phyloP scores from a whole-genome alignment of 2,329 filamentous ascomycete genomes.

The Cordyceps javanica region DNA sequence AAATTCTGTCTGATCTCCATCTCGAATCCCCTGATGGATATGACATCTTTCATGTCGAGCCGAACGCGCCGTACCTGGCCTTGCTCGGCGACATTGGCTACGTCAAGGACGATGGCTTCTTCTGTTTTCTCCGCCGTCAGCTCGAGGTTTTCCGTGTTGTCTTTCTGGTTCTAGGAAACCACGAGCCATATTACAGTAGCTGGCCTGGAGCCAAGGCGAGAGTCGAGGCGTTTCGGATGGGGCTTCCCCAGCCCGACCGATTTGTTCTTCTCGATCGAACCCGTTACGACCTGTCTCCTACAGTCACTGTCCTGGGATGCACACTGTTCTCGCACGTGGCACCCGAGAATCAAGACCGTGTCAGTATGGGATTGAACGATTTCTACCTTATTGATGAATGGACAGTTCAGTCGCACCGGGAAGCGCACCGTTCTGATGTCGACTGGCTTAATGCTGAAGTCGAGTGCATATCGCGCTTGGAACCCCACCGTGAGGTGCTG shows the following conservation, averaged over 20 bases:
- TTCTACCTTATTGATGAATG: conserved; percentile 27
- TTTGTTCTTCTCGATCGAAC: conserved; percentile 1
- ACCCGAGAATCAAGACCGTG: conserved; percentile 21
- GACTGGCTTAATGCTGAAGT: conserved; percentile 22
- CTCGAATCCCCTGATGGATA: conserved; percentile 35
- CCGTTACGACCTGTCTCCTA: conserved; percentile 15
- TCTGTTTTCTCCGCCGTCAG: conserved; percentile 34
- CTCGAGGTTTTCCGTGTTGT: conserved; percentile 34
- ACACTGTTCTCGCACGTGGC: conserved; percentile 35
- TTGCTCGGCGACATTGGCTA: conserved; percentile 44
- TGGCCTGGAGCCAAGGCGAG: conserved; percentile 2
- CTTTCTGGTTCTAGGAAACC: conserved; percentile 41
- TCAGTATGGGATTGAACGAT: conserved; percentile 21
- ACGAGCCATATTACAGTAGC: conserved; percentile 34
- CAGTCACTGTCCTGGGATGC: conserved; percentile 36
- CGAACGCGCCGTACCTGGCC: conserved; percentile 36
- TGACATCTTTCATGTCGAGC: conserved; percentile 26
- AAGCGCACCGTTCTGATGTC: conserved; percentile 19
- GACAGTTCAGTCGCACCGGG: conserved; percentile 19
- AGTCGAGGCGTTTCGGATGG: background rate
- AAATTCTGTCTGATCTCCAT: conserved; percentile 34
- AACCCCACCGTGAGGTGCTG: conserved; percentile 22
- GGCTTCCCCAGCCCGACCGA: conserved; percentile 1
- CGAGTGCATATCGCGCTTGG: conserved; percentile 3
- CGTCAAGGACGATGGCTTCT: conserved; percentile 31